Conservation (phyloP, 495 filamentous ascomycete genomes). For the Tuber umbilicatum region DNA sequence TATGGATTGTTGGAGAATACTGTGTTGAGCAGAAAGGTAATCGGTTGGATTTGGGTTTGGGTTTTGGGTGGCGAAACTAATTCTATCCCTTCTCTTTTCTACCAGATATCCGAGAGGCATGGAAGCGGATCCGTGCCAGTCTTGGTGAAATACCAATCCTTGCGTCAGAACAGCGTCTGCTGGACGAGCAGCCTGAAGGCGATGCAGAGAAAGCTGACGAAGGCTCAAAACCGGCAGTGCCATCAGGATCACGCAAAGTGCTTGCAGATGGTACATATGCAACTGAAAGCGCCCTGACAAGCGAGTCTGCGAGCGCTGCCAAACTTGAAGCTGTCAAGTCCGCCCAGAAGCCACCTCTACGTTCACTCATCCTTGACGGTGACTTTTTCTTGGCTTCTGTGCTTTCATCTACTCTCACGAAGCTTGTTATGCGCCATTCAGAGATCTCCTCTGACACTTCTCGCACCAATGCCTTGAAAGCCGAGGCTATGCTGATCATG, state of each 20-base stretch:
- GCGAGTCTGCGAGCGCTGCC: conserved; percentile 78
- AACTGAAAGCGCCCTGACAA: conserved; percentile 92
- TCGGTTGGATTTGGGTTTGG: neutral
- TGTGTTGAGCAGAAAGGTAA: conserved; percentile 67
- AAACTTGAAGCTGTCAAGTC: conserved; percentile 95
- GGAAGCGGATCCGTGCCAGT: conserved; percentile 91
- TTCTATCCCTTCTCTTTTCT: neutral
- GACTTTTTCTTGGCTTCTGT: conserved; percentile 97
- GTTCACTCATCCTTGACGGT: conserved; percentile 91
- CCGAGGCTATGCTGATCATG: conserved; percentile 99
- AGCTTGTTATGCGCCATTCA: conserved; percentile 95
- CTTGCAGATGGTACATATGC: conserved; percentile 96
- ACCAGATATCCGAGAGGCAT: conserved; percentile 82
- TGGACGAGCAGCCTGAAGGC: conserved; percentile 64
- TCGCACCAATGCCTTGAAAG: conserved; percentile 86
- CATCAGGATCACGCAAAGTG: conserved; percentile 80
- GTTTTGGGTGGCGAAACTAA: neutral
- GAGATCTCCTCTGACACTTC: conserved; percentile 82
- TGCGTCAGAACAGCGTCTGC: conserved; percentile 84
- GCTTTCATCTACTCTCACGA: conserved; percentile 88
- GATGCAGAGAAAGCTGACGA: conserved; percentile 50
- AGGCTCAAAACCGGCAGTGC: conserved; percentile 66
- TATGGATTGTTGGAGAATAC: conserved; percentile 99
- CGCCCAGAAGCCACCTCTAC: conserved; percentile 89
- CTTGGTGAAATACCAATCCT: conserved; percentile 96